Base-by-base conservation (phyloP, 2,329 filamentous ascomycete species). In the Uncinocarpus reesii region DNA sequence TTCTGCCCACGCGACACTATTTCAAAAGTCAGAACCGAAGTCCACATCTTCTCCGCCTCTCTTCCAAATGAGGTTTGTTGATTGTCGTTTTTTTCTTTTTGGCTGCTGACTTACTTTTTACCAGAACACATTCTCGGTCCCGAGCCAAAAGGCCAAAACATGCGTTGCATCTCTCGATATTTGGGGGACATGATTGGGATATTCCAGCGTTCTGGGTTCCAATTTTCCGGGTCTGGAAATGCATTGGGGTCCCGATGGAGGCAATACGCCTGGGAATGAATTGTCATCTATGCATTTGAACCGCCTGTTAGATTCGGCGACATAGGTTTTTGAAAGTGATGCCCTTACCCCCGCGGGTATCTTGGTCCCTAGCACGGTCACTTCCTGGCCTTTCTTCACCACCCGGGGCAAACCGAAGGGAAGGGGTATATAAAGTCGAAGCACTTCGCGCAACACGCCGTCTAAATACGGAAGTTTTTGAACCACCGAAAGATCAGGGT, bases 171-270 rank as follows among this genome's bases (percentile, higher is more conserved):
- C 2, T 74, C 75, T 48, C 65, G 74, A 32, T 70, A 62, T 1
- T 67, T 71, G 10, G 76, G 66, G 1, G 74, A 51, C 11, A 73
- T 53, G 73, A 73, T 53, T 68, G 69, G 56, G 70, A 78, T 0
- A 71, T 75, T n/a, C 75, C 75, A 79, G 41, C 75, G 69, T 23
- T 73, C 69, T 2, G 76, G 75, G 28, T 72, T 71, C 62, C 76
- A 78, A 20, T 63, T 62, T 36, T 74, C 69, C 0, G 71, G 68
- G 42, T 72, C 68, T 1, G 74, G 74, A 56, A 74, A 78, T 31
- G 71, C 65, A 2, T 60, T 60, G 7, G 72, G 69, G 47, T 77
- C 74, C 23, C 74, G 71, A 26, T 75, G 68, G 53, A 78, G 75
- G 23, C 73, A 49, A 40, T 51, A 51, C 3, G 44, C 46, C 37